Evolutionary conservation across 371 early-diverging fungal species (phyloP).

Genomic region (Mucor ambiguus): DNA sequence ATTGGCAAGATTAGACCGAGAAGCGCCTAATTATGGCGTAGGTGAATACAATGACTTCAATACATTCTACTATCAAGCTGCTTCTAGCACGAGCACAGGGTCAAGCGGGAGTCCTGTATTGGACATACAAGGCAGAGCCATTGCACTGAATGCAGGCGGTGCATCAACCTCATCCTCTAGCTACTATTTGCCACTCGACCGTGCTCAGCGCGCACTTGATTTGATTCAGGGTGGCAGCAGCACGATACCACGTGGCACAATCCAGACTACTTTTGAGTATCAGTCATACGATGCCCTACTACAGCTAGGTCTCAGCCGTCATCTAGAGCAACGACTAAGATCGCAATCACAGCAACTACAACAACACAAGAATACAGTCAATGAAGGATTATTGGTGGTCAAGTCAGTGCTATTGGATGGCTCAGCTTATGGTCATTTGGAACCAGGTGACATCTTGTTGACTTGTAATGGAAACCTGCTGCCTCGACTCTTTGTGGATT

Average conservation of each 20-base stretch:
- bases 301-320: conserved; percentile 57
- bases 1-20: conserved; percentile 76
- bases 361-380: conserved; percentile 43
- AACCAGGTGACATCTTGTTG: conserved; percentile 77
- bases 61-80: conserved; percentile 72
- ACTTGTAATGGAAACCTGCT: conserved; percentile 60
- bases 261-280: conserved; percentile 74
- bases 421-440: conserved; percentile 63
- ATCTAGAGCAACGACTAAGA: conserved; percentile 67
- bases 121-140: conserved; percentile 68
- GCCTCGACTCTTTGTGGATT: conserved; percentile 63
- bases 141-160: conserved; percentile 73
- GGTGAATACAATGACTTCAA: conserved; percentile 76
- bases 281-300: conserved; percentile 61
- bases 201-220: conserved; percentile 70
- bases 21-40: conserved; percentile 39
- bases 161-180: conserved; percentile 57
- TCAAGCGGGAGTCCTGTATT: conserved; percentile 73
- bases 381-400: conserved; percentile 72
- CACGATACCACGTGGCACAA: conserved; percentile 74
- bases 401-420: conserved; percentile 71
- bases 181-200: conserved; percentile 67
- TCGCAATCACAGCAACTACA: conserved; percentile 42
- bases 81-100: conserved; percentile 71
- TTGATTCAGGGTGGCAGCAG: conserved; percentile 51